Base-by-base conservation (phyloP, 163 green algal genomes). In the Chloroidium sp. region DNA sequence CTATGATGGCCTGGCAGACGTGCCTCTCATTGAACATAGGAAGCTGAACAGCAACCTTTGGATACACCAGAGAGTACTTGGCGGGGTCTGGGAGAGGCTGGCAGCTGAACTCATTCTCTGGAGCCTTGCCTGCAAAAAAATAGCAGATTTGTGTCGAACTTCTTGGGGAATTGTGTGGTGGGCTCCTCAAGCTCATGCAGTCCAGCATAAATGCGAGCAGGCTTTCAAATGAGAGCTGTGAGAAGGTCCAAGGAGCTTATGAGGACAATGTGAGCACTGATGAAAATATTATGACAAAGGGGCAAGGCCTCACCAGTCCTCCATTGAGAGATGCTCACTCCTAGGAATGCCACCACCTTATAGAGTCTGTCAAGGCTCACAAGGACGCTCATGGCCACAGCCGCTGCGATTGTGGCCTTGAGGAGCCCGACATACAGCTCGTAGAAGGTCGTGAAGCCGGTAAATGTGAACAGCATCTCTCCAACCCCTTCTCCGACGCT, bases 11-110 rank as follows among this genome's bases (percentile, higher is more conserved):
- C 82, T 95, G 88, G 82, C 90, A 93, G 74, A 94, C 91, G 4
- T 87, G 88, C 10, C 87, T 84, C 83, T 97, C 93, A 77, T 97
- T 97, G 86, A 96, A 97, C 92, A 97, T 97, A 13, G 93, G 92
- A 58, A 97, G 91, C 87, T 97, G 93, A n/a, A 97, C 87, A 2
- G 91, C 91, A 2, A 97, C 92, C 69, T 82, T 92, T 8, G 88
- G 88, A 74, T 87, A 88, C 1, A 82, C 76, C n/a, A 82, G 57
- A 62, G 79, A 82, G 79, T 85, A 86, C 62, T 78, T 59, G 6
- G 76, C 57, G 10, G 81, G 84, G 61, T 87, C 82, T 58, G 85
- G 85, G 36, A 88, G 76, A 14, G 78, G 75, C 57, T 74, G 14
- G 75, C 62, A 69, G 57, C 76, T 57, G 79, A 86, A 87, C 14